Base-by-base conservation (phyloP, 2,329 filamentous ascomycete genomes). In the Cladosporium austrohemisphaericum region DNA sequence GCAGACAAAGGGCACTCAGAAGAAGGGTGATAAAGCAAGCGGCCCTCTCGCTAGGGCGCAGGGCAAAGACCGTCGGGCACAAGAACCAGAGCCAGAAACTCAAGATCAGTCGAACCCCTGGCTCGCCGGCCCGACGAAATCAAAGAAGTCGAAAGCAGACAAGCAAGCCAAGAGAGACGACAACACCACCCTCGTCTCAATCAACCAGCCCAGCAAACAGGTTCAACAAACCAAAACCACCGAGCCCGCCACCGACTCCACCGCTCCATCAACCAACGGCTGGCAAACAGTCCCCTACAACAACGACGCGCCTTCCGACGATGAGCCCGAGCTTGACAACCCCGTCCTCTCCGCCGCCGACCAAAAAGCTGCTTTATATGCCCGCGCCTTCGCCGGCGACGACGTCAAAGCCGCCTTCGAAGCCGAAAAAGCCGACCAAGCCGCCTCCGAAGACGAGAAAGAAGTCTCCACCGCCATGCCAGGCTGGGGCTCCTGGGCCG, bases 401-500 rank as follows among this genome's bases (percentile, higher is more conserved):
- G 87, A 95, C 65, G 88, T 94, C 1, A 82, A 86, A 7, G 80
- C 80, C 37, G 84, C 90, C 31, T 98, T 97, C 64, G 80, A 81
- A 50, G 77, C 77, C 29, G 91, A 97, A 64, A 97, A 97, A 71
- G 77, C 76, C 13, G 80, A 81, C 41, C 74, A 80, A 1, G 80
- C 82, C 14, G 77, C 80, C 23, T 86, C 88, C 14, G 90, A 96
- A 67, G 89, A 86, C 57, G 87, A 94, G 63, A 86, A 93, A 68
- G 74, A 88, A 49, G 71, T 90, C 23, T 89, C 92, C 65, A 86
- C 85, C 57, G 86, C 87, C n/a, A 77, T 98, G 5, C 90, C 90
- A 0, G 93, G 93, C 37, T 98, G 93, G 93, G 93, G 93, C 56
- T 84, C 78, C 61, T 96, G 93, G 93, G 80, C 86, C 4, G 93